phyloP scores from a whole-genome alignment of 2,329 filamentous ascomycete genomes.

The Aspergillus sp. region DNA sequence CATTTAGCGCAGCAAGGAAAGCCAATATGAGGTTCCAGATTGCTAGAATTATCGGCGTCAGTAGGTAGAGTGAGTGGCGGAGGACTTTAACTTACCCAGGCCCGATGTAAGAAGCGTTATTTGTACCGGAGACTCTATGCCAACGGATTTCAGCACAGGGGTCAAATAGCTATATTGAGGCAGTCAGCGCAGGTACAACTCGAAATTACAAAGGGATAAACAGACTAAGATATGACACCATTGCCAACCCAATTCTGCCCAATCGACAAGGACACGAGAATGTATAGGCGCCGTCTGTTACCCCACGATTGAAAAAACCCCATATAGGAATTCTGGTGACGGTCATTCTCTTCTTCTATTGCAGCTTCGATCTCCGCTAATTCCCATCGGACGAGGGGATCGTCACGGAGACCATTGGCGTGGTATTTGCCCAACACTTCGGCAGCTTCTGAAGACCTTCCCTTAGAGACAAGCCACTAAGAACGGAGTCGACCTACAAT shows the following conservation, averaged over 20 bases:
- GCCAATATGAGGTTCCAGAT: too few species aligned
- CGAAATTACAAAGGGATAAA: not conserved
- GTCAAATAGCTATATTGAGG: not conserved
- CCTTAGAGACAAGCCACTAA: too few species aligned
- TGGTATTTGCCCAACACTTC: not conserved
- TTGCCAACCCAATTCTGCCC: not conserved
- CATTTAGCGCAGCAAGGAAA: not conserved
- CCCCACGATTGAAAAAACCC: too few species aligned
- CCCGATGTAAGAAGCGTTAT: not conserved
- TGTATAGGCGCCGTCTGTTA: too few species aligned
- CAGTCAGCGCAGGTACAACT: too few species aligned
- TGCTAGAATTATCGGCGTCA: too few species aligned
- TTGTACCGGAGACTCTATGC: not conserved
- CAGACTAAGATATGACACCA: not conserved
- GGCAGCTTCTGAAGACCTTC: too few species aligned
- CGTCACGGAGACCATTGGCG: not conserved
- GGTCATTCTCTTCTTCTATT: not conserved
- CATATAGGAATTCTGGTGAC: not conserved
- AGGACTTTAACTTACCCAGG: too few species aligned
- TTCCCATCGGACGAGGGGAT: not conserved
- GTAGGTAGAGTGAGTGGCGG: too few species aligned
- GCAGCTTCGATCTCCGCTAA: not conserved
- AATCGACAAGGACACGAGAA: not conserved
- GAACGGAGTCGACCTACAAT: too few species aligned
- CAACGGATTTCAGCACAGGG: not conserved